Evolutionary conservation across 2,329 filamentous ascomycete genomes (phyloP), one percentile per base, ranked within the genome.

Genomic region (Neofusicoccum sp.): DNA sequence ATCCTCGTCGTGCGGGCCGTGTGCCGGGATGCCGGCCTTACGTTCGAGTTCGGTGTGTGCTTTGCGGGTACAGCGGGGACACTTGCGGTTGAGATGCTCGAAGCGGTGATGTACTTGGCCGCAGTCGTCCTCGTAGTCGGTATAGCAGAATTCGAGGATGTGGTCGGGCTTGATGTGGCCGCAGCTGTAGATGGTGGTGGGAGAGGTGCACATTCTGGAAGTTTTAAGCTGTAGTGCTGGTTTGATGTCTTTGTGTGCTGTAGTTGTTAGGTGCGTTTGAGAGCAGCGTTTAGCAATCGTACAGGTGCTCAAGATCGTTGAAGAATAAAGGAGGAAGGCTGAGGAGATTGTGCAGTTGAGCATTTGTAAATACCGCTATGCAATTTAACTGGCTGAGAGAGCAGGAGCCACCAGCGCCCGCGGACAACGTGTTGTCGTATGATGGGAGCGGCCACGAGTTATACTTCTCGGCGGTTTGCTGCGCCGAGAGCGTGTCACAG

Each of bases 101-200:
- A 43, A 26, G 38, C 51, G 51, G 6, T 36, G 28, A 16, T 56
- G 51, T n/a, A 56, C 40, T 14, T 56, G 51, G 26, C 51, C 38
- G 38, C 51, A 56, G 38, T 56, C 38, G 16, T 41, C 51, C 38
- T 56, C 51, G 28, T 43, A 24, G 38, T 56, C 51, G 24, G 51
- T 24, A 28, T 56, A 56, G 38, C 51, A 56, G 38, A 56, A 56
- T 28, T 56, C 51, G 16, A 56, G 31, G 38, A 43, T 44, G 51
- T 33, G 51, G 51, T 56, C 51, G n/a, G 51, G 51, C 51, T 56
- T 56, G 51, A 28, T 33, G 36, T 56, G 51, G 51, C 51, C 51
- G 51, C 51, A 56, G 51, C 28, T 56, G 38, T 56, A 56, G 26
- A 56, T 31, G 26, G 51, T 56, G 51, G 26, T 56, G 9, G 51